Conservation (phyloP, 345 rosid genomes). For the Arabidopsis thaliana region DNA sequence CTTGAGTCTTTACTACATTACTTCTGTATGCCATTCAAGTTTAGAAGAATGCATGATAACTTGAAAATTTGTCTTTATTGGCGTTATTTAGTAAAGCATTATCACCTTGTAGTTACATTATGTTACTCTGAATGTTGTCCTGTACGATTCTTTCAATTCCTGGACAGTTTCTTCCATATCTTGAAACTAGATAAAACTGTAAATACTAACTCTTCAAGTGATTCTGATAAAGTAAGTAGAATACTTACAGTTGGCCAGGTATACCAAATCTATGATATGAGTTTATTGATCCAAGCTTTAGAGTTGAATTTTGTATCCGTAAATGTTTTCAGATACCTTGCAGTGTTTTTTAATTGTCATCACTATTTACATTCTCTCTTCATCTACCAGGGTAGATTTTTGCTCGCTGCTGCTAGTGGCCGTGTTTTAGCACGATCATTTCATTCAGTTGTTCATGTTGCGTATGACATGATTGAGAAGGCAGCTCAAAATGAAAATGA, state of each 20-base stretch:
- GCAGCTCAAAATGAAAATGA: slow-evolving; percentile 64
- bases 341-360: slow-evolving; percentile 7
- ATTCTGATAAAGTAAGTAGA: background rate
- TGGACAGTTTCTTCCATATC: slow-evolving; percentile 3
- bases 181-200: background rate
- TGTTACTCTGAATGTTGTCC: slow-evolving; percentile 5
- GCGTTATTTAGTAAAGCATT: background rate
- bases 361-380: slow-evolving; percentile 16
- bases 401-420: slow-evolving; percentile 97
- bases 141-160: background rate
- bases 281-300: slow-evolving; percentile 1
- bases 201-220: background rate
- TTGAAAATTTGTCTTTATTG: background rate
- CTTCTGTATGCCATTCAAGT: background rate
- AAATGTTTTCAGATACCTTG: background rate
- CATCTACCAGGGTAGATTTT: slow-evolving; percentile 85
- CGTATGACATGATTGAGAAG: slow-evolving; percentile 79
- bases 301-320: background rate
- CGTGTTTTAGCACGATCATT: slow-evolving; percentile 92
- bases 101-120: background rate
- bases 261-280: background rate
- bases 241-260: background rate
- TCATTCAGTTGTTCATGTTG: slow-evolving; percentile 85
- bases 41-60: slow-evolving; percentile 3
- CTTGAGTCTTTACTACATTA: slow-evolving; percentile 15